phyloP scores from a whole-genome alignment of 2,329 filamentous ascomycete genomes.

The Sporothrix schenckii region DNA sequence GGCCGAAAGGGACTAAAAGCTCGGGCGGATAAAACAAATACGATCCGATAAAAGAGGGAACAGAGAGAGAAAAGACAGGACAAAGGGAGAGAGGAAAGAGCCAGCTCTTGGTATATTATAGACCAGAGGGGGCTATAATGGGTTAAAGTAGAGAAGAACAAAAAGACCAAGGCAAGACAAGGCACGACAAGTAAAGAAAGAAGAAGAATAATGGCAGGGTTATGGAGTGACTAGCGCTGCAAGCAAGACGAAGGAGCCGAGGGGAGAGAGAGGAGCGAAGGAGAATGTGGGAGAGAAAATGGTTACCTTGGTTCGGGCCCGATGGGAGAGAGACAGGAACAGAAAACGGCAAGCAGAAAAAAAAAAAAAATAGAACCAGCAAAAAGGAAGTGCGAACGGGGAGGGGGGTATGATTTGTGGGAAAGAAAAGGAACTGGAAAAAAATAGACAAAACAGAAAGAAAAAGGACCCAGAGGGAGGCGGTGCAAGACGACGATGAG shows the following conservation, averaged over 20 bases:
- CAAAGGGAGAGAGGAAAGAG: constrained; percentile 46
- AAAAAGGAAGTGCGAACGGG: neutral
- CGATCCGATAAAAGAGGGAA: constrained; percentile 32
- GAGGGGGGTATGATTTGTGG: constrained; percentile 42
- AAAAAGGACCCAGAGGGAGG: constrained; percentile 48
- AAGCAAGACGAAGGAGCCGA: constrained; percentile 11
- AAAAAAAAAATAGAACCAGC: neutral
- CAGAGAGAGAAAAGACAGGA: constrained; percentile 40
- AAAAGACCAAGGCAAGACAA: neutral
- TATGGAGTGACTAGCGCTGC: constrained; percentile 56
- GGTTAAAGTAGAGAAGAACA: constrained; percentile 32
- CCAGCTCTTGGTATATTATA: constrained; percentile 59
- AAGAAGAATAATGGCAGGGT: constrained; percentile 45
- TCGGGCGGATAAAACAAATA: constrained; percentile 8
- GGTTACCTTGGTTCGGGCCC: constrained; percentile 7
- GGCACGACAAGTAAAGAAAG: neutral
- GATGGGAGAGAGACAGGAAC: constrained; percentile 35
- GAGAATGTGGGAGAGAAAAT: neutral
- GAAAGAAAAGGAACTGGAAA: constrained; percentile 48
- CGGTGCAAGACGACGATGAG: constrained; percentile 54
- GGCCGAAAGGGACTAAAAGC: constrained; percentile 21
- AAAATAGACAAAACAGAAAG: constrained; percentile 43
- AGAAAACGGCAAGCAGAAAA: neutral
- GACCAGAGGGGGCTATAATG: constrained; percentile 48
- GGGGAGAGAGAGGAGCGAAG: constrained; percentile 37